Evolutionary conservation across 352 stramenopile genomes (phyloP).

Genomic region (Phytophthora foliorum): DNA sequence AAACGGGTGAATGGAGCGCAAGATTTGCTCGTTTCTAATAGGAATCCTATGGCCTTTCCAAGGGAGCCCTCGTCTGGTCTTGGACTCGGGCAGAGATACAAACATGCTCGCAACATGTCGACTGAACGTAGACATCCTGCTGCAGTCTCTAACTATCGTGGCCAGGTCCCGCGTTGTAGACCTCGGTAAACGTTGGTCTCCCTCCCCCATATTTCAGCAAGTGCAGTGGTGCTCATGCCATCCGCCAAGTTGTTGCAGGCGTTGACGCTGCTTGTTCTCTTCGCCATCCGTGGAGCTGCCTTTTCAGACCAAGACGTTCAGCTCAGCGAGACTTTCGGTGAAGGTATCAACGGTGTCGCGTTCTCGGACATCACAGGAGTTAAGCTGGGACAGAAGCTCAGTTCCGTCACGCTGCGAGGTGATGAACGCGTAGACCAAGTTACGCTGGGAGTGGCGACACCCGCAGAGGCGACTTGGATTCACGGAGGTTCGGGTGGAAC

Average conservation of each 20-base stretch:
- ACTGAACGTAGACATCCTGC: conserved; percentile 21
- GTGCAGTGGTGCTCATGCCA: conserved; percentile 1
- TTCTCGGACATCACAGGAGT: conserved; percentile 34
- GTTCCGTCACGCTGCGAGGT: conserved; percentile 29
- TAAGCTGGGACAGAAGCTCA: conserved; percentile 29
- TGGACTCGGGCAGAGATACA: conserved; percentile 2
- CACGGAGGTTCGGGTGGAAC: conserved; percentile 28
- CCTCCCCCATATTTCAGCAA: conserved; percentile 1
- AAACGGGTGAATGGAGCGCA: conserved; percentile 2
- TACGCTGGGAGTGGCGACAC: conserved; percentile 22
- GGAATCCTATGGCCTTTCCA: conserved; percentile 15
- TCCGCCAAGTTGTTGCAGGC: conserved; percentile 1
- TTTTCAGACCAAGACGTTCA: conserved; percentile 24
- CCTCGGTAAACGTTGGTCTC: conserved; percentile 3
- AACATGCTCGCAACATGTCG: not conserved
- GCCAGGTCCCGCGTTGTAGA: conserved; percentile 1
- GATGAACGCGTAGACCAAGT: conserved; percentile 33
- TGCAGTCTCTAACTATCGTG: conserved; percentile 5
- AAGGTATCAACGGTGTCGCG: conserved; percentile 23
- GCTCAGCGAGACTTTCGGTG: conserved; percentile 29
- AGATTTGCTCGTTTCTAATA: conserved; percentile 31
- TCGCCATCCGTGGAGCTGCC: not conserved
- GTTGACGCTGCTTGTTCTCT: conserved; percentile 6
- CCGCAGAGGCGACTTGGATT: conserved; percentile 21
- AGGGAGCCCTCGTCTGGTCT: conserved; percentile 15